phyloP scores from a whole-genome alignment of 345 rosid species.

The Gossypium herbaceum region DNA sequence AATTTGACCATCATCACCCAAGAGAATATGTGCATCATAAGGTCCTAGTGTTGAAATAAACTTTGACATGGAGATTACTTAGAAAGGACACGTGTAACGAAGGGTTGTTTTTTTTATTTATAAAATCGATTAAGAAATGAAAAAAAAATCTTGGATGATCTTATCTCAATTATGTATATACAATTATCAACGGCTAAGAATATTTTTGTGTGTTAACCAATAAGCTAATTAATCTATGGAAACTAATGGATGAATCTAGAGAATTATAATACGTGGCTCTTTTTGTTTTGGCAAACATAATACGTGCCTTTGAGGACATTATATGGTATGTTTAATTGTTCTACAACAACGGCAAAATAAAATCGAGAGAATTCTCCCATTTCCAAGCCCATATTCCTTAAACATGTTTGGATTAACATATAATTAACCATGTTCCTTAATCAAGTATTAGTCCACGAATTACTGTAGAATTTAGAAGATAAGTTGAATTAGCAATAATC shows the following conservation, averaged over 20 bases:
- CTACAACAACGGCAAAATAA: no score
- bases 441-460: constrained; percentile 12
- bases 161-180: not conserved
- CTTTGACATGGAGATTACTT: constrained; percentile 18
- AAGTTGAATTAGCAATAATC: constrained; percentile 23
- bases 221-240: constrained; percentile 2
- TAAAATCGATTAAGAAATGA: not conserved
- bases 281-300: not conserved
- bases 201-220: not conserved
- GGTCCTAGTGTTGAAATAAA: constrained; percentile 11
- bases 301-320: constrained; percentile 16
- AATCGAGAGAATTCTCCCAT: not conserved
- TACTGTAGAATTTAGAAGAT: not conserved
- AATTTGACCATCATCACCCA: not conserved
- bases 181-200: not conserved
- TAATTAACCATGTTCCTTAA: not conserved
- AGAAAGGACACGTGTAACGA: constrained; percentile 12
- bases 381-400: not conserved
- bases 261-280: not conserved
- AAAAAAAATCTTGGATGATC: not conserved
- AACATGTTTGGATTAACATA: not conserved
- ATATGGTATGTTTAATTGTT: constrained; percentile 9
- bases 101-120: no score
- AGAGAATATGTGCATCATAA: not conserved
- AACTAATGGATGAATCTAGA: constrained; percentile 18